These are phyloP conservation scores for Periglandula ipomoeae DNA, from an alignment of 2,329 filamentous ascomycete species.

Conservation along the genomic window DNA sequence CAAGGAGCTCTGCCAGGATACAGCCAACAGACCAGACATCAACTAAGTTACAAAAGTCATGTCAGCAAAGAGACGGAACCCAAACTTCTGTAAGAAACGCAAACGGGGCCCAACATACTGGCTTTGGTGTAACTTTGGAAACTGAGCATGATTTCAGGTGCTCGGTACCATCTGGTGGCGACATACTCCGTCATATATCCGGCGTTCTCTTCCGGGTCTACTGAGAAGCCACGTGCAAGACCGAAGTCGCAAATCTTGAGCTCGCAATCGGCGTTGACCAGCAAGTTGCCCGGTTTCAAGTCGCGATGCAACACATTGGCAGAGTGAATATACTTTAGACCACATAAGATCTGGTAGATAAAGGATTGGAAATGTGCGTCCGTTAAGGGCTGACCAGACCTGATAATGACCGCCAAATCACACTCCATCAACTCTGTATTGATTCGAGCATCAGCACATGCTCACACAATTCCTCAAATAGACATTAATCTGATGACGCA, in stretches of 20 bases:
- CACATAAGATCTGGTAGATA: constrained; percentile 99
- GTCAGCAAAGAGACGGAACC: no score
- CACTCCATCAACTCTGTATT: constrained; percentile 92
- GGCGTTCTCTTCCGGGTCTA: constrained; percentile 95
- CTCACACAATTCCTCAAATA: background rate
- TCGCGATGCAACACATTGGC: constrained; percentile 96
- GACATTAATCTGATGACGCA: constrained; percentile 24
- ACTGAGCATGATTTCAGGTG: constrained; percentile 98
- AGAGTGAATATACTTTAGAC: constrained; percentile 98
- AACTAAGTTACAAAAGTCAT: constrained; percentile 53
- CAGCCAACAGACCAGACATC: constrained; percentile 99
- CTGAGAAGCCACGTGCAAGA: constrained; percentile 88
- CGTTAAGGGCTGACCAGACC: constrained; percentile 91
- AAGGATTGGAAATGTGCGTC: constrained; percentile 99
- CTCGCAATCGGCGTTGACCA: constrained; percentile 98
- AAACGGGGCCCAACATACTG: constrained; percentile 54
- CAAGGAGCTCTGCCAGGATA: constrained; percentile 91
- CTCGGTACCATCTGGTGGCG: constrained; percentile 88
- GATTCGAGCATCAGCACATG: background rate
- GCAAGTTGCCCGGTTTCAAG: constrained; percentile 90
- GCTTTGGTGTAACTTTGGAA: constrained; percentile 99
- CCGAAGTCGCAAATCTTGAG: constrained; percentile 99
- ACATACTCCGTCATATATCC: constrained; percentile 99
- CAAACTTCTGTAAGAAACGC: background rate
- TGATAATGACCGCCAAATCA: constrained; percentile 94